Base-by-base conservation (phyloP, 2,329 filamentous ascomycete species). In the Colletotrichum sp. region DNA sequence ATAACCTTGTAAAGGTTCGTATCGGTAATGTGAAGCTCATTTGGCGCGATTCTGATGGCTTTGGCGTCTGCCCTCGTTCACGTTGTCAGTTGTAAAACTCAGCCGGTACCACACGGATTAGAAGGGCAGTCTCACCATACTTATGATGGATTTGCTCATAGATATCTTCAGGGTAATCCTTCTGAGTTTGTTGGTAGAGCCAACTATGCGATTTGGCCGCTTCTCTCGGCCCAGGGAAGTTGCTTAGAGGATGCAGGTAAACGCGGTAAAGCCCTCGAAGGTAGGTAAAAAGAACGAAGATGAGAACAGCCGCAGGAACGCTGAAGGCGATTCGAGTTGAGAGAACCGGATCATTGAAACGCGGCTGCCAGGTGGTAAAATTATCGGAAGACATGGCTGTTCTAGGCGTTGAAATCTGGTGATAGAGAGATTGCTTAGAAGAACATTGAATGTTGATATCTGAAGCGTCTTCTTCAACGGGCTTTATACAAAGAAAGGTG, bases 1-100 rank as follows among this genome's bases (percentile, higher is more conserved):
- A 71, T 71, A 13, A 64, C 59, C 34, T 71, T 64, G 62, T 64
- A 64, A 5, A 64, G 62, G 15, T 24, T 39, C 18, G 34, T 24
- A 5, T 64, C 62, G 21, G 30, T 36, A 8, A 64, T 39, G 34
- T 64, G 62, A 28, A 64, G 62, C 13, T 64, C 62, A 21, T 64
- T 64, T 7, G 62, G 62, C n/a, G 32, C 62, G 3, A 64, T 64
- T 32, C 62, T 21, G 3, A 44, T 39, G 24, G 62, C 62, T 34
- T 24, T 64, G 12, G 62, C n/a, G 30, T 64, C 62, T 64, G 21
- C 8, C 15, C n/a, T 16, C 12, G 13, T 5, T 64, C n/a, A 16
- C n/a, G 21, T 5, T 64, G n/a, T 64, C 16, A 64, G 62, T 5
- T 39, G 21, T 18, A 16, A 12, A 2, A 21, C 13, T 2, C 62